A percentile compares a stretch with the other conserved stretches of the same genome.
Conservation (phyloP, 768 basidiomycete species). For the Russula griseocarnosa region DNA sequence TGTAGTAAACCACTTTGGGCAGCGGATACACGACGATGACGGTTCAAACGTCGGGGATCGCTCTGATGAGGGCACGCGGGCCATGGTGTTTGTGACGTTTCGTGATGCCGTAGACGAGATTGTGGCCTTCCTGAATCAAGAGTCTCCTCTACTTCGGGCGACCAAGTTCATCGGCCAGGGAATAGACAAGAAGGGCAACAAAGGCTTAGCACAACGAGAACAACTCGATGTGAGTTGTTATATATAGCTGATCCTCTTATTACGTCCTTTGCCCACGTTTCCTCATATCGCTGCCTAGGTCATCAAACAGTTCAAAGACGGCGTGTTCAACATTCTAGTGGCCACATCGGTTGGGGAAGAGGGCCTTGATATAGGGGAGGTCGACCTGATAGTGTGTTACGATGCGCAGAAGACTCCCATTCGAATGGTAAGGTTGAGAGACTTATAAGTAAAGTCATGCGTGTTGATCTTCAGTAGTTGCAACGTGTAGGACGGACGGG, state of each 20-base stretch:
- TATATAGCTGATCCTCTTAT: background rate
- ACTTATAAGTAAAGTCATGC: background rate
- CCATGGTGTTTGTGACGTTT: slow-evolving; percentile 94
- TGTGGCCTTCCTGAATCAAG: slow-evolving; percentile 69
- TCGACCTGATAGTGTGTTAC: slow-evolving; percentile 94
- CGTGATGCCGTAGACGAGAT: slow-evolving; percentile 90
- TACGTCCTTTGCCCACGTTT: slow-evolving; percentile 10
- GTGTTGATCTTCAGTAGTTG: slow-evolving; percentile 48
- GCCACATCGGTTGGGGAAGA: slow-evolving; percentile 98
- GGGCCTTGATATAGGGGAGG: slow-evolving; percentile 95
- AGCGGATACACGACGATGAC: slow-evolving; percentile 37
- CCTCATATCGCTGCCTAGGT: slow-evolving; percentile 45
- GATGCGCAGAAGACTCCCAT: slow-evolving; percentile 96
- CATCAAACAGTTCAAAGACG: slow-evolving; percentile 81
- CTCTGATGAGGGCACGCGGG: slow-evolving; percentile 49
- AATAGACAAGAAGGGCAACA: slow-evolving; percentile 76
- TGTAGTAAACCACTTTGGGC: slow-evolving; percentile 74
- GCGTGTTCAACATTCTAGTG: slow-evolving; percentile 87
- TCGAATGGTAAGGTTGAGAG: slow-evolving; percentile 67
- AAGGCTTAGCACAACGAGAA: slow-evolving; percentile 86
- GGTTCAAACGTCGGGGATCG: slow-evolving; percentile 20
- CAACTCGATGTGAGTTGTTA: slow-evolving; percentile 67
- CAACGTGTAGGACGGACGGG: slow-evolving; percentile 96
- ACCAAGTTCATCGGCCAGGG: slow-evolving; percentile 90
- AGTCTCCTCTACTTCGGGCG: slow-evolving; percentile 75